phyloP scores from a whole-genome alignment of 768 basidiomycete genomes.

The Mycena albidolilacea region DNA sequence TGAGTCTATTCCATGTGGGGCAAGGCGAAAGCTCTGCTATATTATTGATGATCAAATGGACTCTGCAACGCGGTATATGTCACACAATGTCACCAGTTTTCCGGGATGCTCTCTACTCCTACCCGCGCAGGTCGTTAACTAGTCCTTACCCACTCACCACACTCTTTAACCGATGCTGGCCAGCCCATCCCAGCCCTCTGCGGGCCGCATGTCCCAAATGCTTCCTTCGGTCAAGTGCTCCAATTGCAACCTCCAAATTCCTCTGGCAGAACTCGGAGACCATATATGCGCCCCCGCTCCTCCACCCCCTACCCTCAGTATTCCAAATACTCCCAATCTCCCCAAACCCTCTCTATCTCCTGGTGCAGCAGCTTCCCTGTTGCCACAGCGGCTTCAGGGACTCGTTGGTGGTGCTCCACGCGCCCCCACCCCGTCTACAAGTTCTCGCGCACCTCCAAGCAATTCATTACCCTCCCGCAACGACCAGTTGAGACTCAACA shows the following conservation, averaged over 20 bases:
- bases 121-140: slow-evolving; percentile 51
- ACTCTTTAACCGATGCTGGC: slow-evolving; percentile 45
- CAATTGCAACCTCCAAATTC: slow-evolving; percentile 78
- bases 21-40: too few relatives aligned
- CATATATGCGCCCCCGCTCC: slow-evolving; percentile 77
- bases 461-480: slow-evolving; percentile 36
- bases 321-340: slow-evolving; percentile 51
- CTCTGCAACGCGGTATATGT: too few relatives aligned
- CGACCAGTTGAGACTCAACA: slow-evolving; percentile 52
- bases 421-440: slow-evolving; percentile 31
- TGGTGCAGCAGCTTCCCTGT: slow-evolving; percentile 58
- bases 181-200: slow-evolving; percentile 44
- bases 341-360: slow-evolving; percentile 58
- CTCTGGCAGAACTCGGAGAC: slow-evolving; percentile 80
- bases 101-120: slow-evolving; percentile 3
- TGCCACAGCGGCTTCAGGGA: slow-evolving; percentile 66
- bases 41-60: neutral
- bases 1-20: too few relatives aligned
- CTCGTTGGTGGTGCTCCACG: slow-evolving; percentile 48
- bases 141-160: slow-evolving; percentile 31
- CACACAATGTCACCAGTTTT: neutral
- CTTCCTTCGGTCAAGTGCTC: slow-evolving; percentile 91
- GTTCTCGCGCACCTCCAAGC: slow-evolving; percentile 22
- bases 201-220: slow-evolving; percentile 75
- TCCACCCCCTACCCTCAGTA: slow-evolving; percentile 57